Conservation (phyloP, 2,329 filamentous ascomycete genomes). For the Pezicula rhizophila region DNA sequence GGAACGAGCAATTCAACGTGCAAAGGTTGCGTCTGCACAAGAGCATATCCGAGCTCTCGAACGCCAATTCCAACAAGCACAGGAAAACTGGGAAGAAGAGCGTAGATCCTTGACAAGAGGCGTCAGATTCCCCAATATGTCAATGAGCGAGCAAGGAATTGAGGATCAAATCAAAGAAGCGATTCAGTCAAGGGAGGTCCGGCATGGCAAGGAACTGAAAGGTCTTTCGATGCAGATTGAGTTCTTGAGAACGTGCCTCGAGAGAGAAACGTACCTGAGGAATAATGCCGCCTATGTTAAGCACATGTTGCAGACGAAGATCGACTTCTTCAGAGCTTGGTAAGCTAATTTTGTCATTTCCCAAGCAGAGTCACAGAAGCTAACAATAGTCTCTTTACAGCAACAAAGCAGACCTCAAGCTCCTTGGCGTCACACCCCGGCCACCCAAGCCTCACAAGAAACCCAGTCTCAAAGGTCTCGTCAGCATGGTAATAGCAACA, state of each 20-base stretch:
- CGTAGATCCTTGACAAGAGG: conserved; percentile 32
- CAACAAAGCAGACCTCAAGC: conserved; percentile 84
- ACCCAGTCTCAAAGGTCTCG: conserved; percentile 24
- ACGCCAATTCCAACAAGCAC: conserved; percentile 31
- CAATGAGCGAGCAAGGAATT: conserved; percentile 34
- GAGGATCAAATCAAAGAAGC: conserved; percentile 27
- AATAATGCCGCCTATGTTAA: conserved; percentile 82
- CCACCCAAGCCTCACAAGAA: conserved; percentile 9
- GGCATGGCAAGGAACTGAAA: conserved; percentile 69
- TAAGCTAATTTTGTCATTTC: conserved; percentile 44
- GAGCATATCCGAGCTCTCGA: conserved; percentile 26
- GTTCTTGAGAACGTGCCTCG: conserved; percentile 78
- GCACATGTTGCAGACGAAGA: conserved; percentile 70
- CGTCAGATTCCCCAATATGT: conserved; percentile 33
- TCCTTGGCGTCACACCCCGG: conserved; percentile 59
- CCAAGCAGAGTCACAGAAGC: conserved; percentile 8
- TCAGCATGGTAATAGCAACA: conserved; percentile 40
- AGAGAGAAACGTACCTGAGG: conserved; percentile 74
- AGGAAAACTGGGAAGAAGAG: conserved; percentile 40
- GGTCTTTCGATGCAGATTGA: conserved; percentile 85
- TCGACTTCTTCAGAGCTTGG: conserved; percentile 85
- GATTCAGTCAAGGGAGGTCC: conserved; percentile 43
- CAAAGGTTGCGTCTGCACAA: conserved; percentile 14
- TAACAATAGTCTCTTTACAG: conserved; percentile 40
- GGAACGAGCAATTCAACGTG: conserved; percentile 45